Evolutionary conservation across 2,329 filamentous ascomycete genomes (phyloP), one percentile per base, ranked within the genome.

Genomic region (Fusarium udum): DNA sequence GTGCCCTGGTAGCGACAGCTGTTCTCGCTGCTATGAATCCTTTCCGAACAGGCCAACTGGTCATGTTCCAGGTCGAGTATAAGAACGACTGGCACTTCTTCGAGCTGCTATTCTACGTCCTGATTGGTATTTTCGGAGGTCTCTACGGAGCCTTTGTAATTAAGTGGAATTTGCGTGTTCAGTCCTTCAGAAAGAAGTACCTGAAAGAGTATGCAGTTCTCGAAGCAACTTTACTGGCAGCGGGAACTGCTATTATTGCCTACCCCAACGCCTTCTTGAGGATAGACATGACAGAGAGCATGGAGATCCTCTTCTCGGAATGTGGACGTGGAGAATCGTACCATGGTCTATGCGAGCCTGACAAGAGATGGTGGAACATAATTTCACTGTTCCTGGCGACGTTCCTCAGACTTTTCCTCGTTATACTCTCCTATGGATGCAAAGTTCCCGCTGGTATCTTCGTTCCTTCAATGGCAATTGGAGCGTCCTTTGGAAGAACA

Each of bases 251-350:
- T 15, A 87, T 98, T 31, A 87, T 99, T n/a, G 98, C 95, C 82
- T 99, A 97, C 79, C 96, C 95, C 2, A 99, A 99, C 77, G 95
- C 93, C 81, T 98, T 99, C 74, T 81, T 99, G 64, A 89, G 94
- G 62, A 98, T 98, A 77, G 97, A 99, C 83, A 98, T 99, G 96
- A 98, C 96, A 0, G 95, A 98, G 84, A 97, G 95, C 85, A 98
- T 99, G 96, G 95, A 98, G 81, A 97, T 98, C 72, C 85, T 99
- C 16, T 99, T 99, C 81, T 88, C 93, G 20, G 96, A 99, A 80
- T 99, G 96, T 77, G 94, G 97, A 79, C 94, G 93, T 10, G 92
- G 88, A 26, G 93, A 97, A 80, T 94, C 95, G 79, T 98, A 97
- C 76, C 90, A 97, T 72, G 93, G 93, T 11, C 89, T 99, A 22